Percentiles rank a stretch among this genome's conserved stretches.
phyloP scores from a whole-genome alignment of 2,329 filamentous ascomycete species.

The Fusarium torulosum region DNA sequence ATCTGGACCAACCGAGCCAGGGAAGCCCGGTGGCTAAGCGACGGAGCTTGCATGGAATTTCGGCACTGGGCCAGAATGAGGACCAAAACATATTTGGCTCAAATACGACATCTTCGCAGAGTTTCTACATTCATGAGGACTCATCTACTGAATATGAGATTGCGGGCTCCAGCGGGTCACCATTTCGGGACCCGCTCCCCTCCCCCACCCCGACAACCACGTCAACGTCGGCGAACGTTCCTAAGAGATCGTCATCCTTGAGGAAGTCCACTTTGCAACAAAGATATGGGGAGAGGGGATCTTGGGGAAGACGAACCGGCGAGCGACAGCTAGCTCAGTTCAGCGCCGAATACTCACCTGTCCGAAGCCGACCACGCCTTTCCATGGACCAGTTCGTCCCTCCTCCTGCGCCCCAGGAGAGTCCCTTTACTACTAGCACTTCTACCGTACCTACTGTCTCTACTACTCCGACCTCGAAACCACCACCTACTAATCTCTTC shows the following conservation, averaged over 20 bases:
- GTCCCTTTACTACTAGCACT: constrained; percentile 66
- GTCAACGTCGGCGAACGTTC: constrained; percentile 55
- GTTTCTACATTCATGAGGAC: constrained; percentile 67
- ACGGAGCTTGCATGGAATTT: constrained; percentile 83
- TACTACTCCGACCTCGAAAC: constrained; percentile 64
- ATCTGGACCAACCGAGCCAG: constrained; percentile 80
- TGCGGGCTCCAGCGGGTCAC: constrained; percentile 52
- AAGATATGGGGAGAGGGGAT: constrained; percentile 77
- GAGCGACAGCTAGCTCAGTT: constrained; percentile 67
- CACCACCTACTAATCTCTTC: constrained; percentile 53
- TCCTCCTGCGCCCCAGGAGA: constrained; percentile 70
- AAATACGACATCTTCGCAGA: constrained; percentile 55
- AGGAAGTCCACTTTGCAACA: constrained; percentile 91
- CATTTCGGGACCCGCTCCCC: constrained; percentile 56
- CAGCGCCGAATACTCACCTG: constrained; percentile 66
- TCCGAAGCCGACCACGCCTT: constrained; percentile 76
- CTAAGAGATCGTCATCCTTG: constrained; percentile 80
- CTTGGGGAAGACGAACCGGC: constrained; percentile 70
- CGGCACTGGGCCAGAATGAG: constrained; percentile 67
- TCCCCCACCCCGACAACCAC: constrained; percentile 61
- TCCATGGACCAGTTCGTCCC: constrained; percentile 84
- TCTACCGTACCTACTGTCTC: constrained; percentile 50
- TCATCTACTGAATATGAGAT: constrained; percentile 65
- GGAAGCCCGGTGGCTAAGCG: constrained; percentile 93
- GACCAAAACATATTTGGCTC: constrained; percentile 84